Evolutionary conservation across 2,329 filamentous ascomycete species (phyloP).

Genomic region (Sordariomycetes sp.): DNA sequence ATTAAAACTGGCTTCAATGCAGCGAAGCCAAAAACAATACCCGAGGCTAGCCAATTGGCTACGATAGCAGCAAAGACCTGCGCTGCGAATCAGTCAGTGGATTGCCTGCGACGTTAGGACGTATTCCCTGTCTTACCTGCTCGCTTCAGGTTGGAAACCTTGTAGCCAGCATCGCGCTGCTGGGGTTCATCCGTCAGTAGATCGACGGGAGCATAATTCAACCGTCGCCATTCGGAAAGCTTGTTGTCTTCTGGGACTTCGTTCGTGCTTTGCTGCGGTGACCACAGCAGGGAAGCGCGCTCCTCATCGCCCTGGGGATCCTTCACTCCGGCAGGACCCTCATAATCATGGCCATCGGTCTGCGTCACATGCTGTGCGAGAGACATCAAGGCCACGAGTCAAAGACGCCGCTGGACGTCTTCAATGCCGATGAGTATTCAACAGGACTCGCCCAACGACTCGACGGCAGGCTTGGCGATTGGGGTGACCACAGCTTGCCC

Average conservation of each 20-base stretch:
- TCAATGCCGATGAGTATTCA: too few species aligned
- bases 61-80: conserved; percentile 62
- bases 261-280: neutral
- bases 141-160: conserved; percentile 16
- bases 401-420: too few species aligned
- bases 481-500: too few species aligned
- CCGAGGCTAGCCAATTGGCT: conserved; percentile 69
- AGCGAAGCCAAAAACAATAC: conserved; percentile 74
- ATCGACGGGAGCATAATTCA: conserved; percentile 17
- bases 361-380: conserved; percentile 32
- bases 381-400: conserved; percentile 23
- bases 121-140: conserved; percentile 9
- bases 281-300: neutral
- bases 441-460: too few species aligned
- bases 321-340: conserved; percentile 13
- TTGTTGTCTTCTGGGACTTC: conserved; percentile 4
- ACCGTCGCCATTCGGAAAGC: conserved; percentile 13
- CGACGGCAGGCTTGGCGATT: too few species aligned
- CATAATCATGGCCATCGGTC: conserved; percentile 30
- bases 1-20: conserved; percentile 77
- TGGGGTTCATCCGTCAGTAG: conserved; percentile 13
- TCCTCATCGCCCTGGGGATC: conserved; percentile 1
- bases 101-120: neutral
- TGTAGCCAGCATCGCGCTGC: conserved; percentile 19
- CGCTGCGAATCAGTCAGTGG: conserved; percentile 28